A percentile compares a stretch with the other conserved stretches of the same genome.
phyloP scores from a whole-genome alignment of 2,329 filamentous ascomycete species.

The Teratosphaeria pseudoeucalypti region DNA sequence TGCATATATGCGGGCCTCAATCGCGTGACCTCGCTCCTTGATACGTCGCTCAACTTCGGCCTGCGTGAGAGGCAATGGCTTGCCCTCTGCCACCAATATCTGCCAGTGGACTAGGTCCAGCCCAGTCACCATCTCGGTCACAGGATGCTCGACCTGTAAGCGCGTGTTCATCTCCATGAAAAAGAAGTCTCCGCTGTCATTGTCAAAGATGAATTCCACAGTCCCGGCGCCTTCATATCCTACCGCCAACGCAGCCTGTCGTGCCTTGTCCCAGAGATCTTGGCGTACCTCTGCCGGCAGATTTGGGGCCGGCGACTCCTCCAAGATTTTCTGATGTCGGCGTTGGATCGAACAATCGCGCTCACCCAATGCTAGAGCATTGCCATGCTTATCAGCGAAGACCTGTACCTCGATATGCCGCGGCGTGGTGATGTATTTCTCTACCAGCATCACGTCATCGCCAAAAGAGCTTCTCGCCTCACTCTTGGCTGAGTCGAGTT shows the following conservation, averaged over 20 bases:
- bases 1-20: slow-evolving; percentile 93
- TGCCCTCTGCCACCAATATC: slow-evolving; percentile 69
- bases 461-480: slow-evolving; percentile 56
- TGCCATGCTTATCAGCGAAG: slow-evolving; percentile 56
- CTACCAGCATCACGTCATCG: slow-evolving; percentile 56
- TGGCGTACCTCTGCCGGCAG: slow-evolving; percentile 49
- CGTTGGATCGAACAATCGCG: slow-evolving; percentile 57
- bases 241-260: slow-evolving; percentile 52
- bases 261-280: slow-evolving; percentile 55
- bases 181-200: slow-evolving; percentile 55
- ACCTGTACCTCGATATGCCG: slow-evolving; percentile 59
- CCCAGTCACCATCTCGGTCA: slow-evolving; percentile 69
- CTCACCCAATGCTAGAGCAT: slow-evolving; percentile 54
- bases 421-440: slow-evolving; percentile 58
- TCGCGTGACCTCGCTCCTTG: slow-evolving; percentile 66
- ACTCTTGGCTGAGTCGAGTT: slow-evolving; percentile 53
- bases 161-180: slow-evolving; percentile 71
- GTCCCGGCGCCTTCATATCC: slow-evolving; percentile 57
- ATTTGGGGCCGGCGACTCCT: slow-evolving; percentile 56
- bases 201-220: slow-evolving; percentile 61
- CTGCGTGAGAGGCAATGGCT: slow-evolving; percentile 56
- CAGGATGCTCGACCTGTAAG: slow-evolving; percentile 92
- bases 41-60: slow-evolving; percentile 60
- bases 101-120: slow-evolving; percentile 91
- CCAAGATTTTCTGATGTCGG: slow-evolving; percentile 56